Conservation (phyloP, 2,329 filamentous ascomycete species). For the Amauroascus niger region DNA sequence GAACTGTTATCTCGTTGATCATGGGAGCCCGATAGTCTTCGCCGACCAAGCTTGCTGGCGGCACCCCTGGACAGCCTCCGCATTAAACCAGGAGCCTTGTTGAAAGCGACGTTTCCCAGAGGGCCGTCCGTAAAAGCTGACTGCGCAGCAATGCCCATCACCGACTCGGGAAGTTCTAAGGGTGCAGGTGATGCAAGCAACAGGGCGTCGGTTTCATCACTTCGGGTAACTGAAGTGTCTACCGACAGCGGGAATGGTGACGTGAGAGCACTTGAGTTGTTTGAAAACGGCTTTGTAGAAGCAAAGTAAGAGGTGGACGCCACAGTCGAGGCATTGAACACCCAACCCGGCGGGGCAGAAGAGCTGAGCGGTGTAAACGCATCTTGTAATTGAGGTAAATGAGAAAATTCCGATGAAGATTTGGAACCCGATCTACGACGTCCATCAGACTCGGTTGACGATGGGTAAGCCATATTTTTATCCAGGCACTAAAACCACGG, state of each 20-base stretch:
- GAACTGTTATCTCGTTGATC: constrained; percentile 77
- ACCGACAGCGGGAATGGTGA: constrained; percentile 29
- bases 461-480: constrained; percentile 30
- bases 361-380: constrained; percentile 19
- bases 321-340: constrained; percentile 23
- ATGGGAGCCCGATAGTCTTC: constrained; percentile 67
- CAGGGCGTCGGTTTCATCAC: constrained; percentile 16
- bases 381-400: constrained; percentile 29
- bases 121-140: constrained; percentile 1
- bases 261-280: constrained; percentile 7
- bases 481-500: background rate
- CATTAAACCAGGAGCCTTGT: constrained; percentile 59
- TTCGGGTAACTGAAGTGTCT: constrained; percentile 26
- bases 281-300: background rate
- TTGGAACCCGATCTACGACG: constrained; percentile 31
- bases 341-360: constrained; percentile 24
- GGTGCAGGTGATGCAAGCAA: constrained; percentile 38
- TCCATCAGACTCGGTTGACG: constrained; percentile 27
- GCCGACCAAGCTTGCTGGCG: constrained; percentile 56
- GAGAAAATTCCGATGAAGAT: constrained; percentile 27
- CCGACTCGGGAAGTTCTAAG: constrained; percentile 65
- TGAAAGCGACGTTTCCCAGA: constrained; percentile 6
- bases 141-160: constrained; percentile 40
- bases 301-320: constrained; percentile 27
- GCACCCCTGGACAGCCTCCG: constrained; percentile 76